These are phyloP conservation scores for Coffea canephora DNA, from an alignment of 257 asterid genomes.

Conservation along the genomic window DNA sequence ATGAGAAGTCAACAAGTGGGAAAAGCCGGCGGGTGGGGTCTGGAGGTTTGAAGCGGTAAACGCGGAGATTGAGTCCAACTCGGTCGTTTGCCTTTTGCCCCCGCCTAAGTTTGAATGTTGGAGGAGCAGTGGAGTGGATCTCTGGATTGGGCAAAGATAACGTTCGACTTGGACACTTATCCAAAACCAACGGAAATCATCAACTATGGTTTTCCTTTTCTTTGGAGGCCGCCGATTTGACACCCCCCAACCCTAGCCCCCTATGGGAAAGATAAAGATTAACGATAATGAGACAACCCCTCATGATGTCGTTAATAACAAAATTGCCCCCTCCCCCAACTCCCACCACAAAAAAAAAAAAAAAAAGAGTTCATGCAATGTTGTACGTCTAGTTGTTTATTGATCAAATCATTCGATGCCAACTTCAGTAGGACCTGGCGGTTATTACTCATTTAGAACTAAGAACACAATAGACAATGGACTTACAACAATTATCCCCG, in stretches of 20 bases:
- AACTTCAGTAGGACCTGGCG: too few species aligned
- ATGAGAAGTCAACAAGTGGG: slow-evolving; percentile 9
- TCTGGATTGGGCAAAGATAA: not conserved
- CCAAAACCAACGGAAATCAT: slow-evolving; percentile 31
- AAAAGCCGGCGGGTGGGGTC: not conserved
- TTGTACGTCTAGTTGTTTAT: too few species aligned
- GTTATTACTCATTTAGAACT: too few species aligned
- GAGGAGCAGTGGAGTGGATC: not conserved
- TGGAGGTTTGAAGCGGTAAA: slow-evolving; percentile 34
- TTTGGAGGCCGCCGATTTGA: too few species aligned
- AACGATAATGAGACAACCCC: not conserved
- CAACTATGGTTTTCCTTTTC: not conserved
- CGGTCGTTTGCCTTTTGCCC: not conserved
- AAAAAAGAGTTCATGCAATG: too few species aligned
- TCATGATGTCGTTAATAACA: not conserved
- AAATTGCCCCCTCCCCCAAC: not conserved
- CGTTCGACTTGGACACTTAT: slow-evolving; percentile 20
- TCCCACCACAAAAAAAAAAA: too few species aligned
- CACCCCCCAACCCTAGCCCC: too few species aligned
- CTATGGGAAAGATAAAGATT: not conserved
- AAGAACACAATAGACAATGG: too few species aligned
- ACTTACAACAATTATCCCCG: too few species aligned
- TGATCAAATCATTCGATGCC: too few species aligned
- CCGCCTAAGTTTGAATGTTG: slow-evolving; percentile 28
- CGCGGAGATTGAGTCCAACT: slow-evolving; percentile 41